Evolutionary conservation across 2,329 filamentous ascomycete species (phyloP).

Genomic region (Verticillium dahliae): DNA sequence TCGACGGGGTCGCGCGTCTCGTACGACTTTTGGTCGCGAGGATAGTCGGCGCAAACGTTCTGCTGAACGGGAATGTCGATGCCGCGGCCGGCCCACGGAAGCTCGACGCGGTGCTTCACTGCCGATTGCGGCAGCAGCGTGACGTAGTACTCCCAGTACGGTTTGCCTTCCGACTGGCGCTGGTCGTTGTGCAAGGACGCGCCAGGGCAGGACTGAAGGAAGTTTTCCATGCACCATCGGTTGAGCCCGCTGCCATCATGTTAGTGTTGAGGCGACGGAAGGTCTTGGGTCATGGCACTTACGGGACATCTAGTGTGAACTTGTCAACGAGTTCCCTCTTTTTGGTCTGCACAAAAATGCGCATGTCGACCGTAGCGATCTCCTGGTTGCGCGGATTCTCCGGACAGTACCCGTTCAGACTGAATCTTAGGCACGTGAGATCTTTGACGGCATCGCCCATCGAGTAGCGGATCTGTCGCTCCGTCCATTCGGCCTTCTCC

Average conservation of each 20-base stretch:
- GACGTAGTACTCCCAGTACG: constrained; percentile 18
- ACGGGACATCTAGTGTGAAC: constrained; percentile 7
- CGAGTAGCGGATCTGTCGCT: constrained; percentile 22
- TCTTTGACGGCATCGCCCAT: constrained; percentile 16
- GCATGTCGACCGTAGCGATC: constrained; percentile 13
- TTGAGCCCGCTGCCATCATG: constrained; percentile 10
- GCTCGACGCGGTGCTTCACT: constrained; percentile 16
- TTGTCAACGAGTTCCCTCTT: constrained; percentile 5
- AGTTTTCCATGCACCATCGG: constrained; percentile 16
- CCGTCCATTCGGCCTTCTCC: constrained; percentile 16
- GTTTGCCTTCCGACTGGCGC: constrained; percentile 16
- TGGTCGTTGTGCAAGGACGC: constrained; percentile 16
- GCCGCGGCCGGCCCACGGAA: constrained; percentile 13
- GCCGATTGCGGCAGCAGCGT: constrained; percentile 16
- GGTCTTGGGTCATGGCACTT: neutral
- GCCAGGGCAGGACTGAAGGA: constrained; percentile 17
- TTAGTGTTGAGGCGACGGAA: neutral
- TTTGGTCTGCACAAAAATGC: constrained; percentile 11
- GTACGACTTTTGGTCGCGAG: constrained; percentile 13
- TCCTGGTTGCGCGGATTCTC: constrained; percentile 12
- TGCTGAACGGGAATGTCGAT: constrained; percentile 15
- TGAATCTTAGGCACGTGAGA: constrained; percentile 12
- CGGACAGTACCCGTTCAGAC: constrained; percentile 11
- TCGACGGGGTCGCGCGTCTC: constrained; percentile 12
- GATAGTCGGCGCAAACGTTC: constrained; percentile 11